phyloP scores from a whole-genome alignment of 495 filamentous ascomycete species.

The Extremus antarcticus region DNA sequence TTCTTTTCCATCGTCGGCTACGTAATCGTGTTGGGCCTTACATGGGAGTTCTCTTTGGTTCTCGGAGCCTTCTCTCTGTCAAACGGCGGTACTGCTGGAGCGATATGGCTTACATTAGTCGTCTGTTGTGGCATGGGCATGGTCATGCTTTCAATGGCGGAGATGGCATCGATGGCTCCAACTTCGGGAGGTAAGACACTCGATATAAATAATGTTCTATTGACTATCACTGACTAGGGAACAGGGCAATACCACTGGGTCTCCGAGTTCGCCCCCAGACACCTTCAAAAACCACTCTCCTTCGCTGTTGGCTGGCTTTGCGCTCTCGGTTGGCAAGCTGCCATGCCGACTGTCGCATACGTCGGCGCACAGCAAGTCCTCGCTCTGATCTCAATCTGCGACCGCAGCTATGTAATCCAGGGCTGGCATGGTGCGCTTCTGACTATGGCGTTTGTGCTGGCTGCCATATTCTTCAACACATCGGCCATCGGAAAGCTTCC shows the following conservation, averaged over 20 bases:
- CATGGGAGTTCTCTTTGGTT: background rate
- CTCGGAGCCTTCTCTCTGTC: conserved; percentile 9
- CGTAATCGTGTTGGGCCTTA: too few species aligned
- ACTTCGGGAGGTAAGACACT: background rate
- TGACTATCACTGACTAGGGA: conserved; percentile 17
- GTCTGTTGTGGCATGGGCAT: background rate
- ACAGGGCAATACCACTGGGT: conserved; percentile 45
- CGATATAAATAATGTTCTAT: background rate
- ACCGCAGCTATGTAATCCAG: conserved; percentile 15
- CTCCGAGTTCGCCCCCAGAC: conserved; percentile 35
- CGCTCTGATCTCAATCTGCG: conserved; percentile 33
- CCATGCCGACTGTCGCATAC: conserved; percentile 27
- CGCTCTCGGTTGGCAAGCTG: conserved; percentile 30
- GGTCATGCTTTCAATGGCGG: conserved; percentile 2
- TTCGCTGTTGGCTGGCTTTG: conserved; percentile 34
- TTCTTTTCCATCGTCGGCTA: too few species aligned
- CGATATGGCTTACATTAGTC: background rate
- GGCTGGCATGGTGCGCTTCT: conserved; percentile 25
- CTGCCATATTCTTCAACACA: conserved; percentile 24
- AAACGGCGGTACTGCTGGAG: conserved; percentile 5
- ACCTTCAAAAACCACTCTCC: conserved; percentile 31
- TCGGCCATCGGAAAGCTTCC: conserved; percentile 19
- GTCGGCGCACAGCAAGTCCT: conserved; percentile 35
- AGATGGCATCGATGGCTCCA: conserved; percentile 11
- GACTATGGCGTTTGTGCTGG: conserved; percentile 14